phyloP scores from a whole-genome alignment of 2,329 filamentous ascomycete species.

The Aspergillus brunneoviolaceus region DNA sequence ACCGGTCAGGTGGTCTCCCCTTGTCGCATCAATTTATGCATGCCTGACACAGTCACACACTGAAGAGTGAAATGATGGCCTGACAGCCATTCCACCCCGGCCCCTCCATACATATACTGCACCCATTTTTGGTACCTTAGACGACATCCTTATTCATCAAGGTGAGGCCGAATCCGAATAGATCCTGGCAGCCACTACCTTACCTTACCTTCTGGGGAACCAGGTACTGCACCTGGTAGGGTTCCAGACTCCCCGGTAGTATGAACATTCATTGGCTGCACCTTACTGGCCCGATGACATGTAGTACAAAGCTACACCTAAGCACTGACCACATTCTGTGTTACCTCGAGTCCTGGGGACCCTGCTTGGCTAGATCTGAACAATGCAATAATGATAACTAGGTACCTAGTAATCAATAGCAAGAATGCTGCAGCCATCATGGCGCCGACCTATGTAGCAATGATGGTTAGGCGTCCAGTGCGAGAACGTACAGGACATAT shows the following conservation, averaged over 20 bases:
- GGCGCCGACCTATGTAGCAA: neutral
- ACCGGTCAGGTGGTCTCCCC: constrained; percentile 9
- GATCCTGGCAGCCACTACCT: too few relatives aligned
- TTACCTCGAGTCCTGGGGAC: neutral
- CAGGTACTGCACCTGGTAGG: neutral
- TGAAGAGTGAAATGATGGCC: neutral
- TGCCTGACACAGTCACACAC: constrained; percentile 9
- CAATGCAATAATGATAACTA: neutral
- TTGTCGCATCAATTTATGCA: constrained; percentile 2
- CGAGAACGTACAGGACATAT: neutral
- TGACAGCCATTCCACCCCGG: neutral
- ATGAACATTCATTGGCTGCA: neutral
- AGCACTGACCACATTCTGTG: constrained; percentile 16
- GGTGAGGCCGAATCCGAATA: too few relatives aligned
- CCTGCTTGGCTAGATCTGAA: constrained; percentile 8
- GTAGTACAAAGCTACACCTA: constrained; percentile 5
- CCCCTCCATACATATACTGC: neutral
- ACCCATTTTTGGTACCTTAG: neutral
- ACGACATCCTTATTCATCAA: neutral
- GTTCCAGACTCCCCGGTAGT: constrained; percentile 3
- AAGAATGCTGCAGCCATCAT: constrained; percentile 11
- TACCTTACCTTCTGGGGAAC: neutral
- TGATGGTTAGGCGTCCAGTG: neutral
- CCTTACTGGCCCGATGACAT: constrained; percentile 9
- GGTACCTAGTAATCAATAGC: neutral